These are phyloP conservation scores for Russula earlei DNA, from an alignment of 768 basidiomycete species.

Conservation along the genomic window DNA sequence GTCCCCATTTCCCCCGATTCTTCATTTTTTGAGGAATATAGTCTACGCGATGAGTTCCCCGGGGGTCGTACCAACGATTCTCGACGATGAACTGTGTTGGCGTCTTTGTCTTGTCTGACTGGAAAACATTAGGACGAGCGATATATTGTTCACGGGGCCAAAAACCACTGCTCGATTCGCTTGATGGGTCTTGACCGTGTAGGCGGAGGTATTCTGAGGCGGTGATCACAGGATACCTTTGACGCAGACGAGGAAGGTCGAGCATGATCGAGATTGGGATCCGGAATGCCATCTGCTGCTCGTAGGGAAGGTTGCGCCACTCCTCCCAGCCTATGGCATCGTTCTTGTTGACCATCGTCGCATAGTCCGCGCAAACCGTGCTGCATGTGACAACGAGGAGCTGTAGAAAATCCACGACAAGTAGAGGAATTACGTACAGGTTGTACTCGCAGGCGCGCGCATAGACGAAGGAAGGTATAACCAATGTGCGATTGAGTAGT, in stretches of 20 bases:
- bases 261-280: conserved; percentile 33
- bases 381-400: conserved; percentile 17
- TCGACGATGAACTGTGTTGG: conserved; percentile 30
- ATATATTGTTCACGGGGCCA: conserved; percentile 33
- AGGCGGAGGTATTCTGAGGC: conserved; percentile 35
- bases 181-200: conserved; percentile 28
- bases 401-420: neutral
- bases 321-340: conserved; percentile 34
- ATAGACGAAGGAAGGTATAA: conserved; percentile 38
- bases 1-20: conserved; percentile 26
- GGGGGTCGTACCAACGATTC: conserved; percentile 34
- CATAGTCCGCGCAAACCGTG: conserved; percentile 31
- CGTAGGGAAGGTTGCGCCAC: conserved; percentile 32
- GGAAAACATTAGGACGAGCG: conserved; percentile 22
- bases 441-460: conserved; percentile 38
- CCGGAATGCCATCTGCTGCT: conserved; percentile 29
- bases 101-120: conserved; percentile 13
- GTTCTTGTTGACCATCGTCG: conserved; percentile 35
- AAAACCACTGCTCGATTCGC: conserved; percentile 30
- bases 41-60: conserved; percentile 31
- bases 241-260: conserved; percentile 33
- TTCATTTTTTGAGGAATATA: conserved; percentile 27
- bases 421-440: conserved; percentile 23
- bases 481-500: conserved; percentile 34
- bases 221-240: conserved; percentile 30